Evolutionary conservation across 805 yeast species (phyloP), one percentile per base, ranked within the genome.

Genomic region (Jamesozyma gamospora): DNA sequence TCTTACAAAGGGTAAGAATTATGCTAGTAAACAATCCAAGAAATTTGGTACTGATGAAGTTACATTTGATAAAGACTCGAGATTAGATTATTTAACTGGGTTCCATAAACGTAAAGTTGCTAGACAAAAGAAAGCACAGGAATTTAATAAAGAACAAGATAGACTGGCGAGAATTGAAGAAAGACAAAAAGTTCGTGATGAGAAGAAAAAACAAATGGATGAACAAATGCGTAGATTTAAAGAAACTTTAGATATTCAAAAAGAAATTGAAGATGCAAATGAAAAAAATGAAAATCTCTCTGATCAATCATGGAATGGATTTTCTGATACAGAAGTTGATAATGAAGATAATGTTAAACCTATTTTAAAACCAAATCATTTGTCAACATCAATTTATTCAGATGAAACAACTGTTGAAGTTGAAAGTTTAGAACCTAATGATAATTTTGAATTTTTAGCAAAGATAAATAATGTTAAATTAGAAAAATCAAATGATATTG

Each of bases 31-130:
- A 48, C 80, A 77, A 55, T 69, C 70, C 27, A 75, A 74, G 56
- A 72, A 75, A 56, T 75, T 72, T 55, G 71, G 86, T 30, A 87
- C 84, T 2, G 88, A 75, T 21, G 96, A 86, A 58, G 94, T 92
- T 24, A 76, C 74, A 2, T 92, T 87, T 58, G 92, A 92, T 61
- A 75, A 77, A 46, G 82, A 72, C 15, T 72, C 82, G n/a, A 66
- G 96, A 57, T 64, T 70, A 59, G 95, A 90, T 44, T 90, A 78
- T 59, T 65, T 90, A 49, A 90, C 96, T 3, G 98, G 98, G 31
- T 90, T 90, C 61, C 97, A 92, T 62, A 90, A 90, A 64, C 74
- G 98, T 55, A 90, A 90, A 58, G 58, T 90, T 14, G 83, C 83
- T 54, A 73, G 97, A 59, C 82, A 83, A 63, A 88, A 86, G 64